phyloP scores from a whole-genome alignment of 2,329 filamentous ascomycete genomes.

The Nothomitra cinnamomea region DNA sequence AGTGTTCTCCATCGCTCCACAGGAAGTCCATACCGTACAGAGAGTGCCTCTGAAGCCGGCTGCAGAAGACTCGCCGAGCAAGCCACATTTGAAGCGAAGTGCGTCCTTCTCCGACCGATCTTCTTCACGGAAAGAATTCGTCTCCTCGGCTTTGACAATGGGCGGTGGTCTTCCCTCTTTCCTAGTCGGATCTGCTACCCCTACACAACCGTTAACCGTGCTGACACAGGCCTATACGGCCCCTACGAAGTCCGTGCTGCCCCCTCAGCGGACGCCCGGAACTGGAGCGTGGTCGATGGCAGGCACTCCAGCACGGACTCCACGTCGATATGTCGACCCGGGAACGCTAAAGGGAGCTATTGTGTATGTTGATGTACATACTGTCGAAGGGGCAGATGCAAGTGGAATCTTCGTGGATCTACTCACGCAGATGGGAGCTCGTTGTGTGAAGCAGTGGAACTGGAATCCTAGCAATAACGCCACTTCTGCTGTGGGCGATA shows the following conservation, averaged over 20 bases:
- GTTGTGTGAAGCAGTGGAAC: conserved; percentile 57
- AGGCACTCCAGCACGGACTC: conserved; percentile 39
- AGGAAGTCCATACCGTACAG: conserved; percentile 53
- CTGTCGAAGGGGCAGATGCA: conserved; percentile 63
- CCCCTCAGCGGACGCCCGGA: conserved; percentile 21
- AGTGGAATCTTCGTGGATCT: conserved; percentile 69
- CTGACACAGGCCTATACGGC: neutral
- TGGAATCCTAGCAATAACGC: conserved; percentile 39
- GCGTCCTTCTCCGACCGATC: conserved; percentile 34
- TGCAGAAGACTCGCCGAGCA: conserved; percentile 31
- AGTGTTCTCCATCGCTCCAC: conserved; percentile 24
- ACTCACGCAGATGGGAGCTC: conserved; percentile 64
- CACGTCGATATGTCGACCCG: conserved; percentile 28
- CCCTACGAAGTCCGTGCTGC: neutral
- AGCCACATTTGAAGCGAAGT: conserved; percentile 27
- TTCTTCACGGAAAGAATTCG: conserved; percentile 16
- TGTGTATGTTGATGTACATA: conserved; percentile 72
- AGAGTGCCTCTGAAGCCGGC: conserved; percentile 61
- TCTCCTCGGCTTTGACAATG: neutral
- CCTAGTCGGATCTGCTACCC: neutral
- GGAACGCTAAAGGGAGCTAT: conserved; percentile 50
- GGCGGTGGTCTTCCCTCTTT: neutral
- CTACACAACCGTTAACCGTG: neutral
- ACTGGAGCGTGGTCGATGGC: conserved; percentile 33
- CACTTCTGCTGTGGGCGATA: neutral